Percentiles rank a stretch among this genome's conserved stretches.
phyloP scores from a whole-genome alignment of 163 green algal genomes.

The Scenedesmus sp. region DNA sequence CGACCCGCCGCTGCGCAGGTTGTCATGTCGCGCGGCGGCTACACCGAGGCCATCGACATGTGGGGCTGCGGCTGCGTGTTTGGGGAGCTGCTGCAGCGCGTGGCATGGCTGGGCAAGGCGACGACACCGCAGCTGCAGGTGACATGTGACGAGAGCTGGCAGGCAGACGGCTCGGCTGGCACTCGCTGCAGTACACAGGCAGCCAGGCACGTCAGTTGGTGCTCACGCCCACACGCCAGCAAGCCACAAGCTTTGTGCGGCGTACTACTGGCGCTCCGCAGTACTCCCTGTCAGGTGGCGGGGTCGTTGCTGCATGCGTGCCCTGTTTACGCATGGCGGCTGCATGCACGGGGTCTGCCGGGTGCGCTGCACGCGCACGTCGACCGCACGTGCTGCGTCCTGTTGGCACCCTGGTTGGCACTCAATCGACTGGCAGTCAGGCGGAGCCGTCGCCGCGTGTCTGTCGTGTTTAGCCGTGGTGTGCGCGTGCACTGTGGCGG shows the following conservation, averaged over 20 bases:
- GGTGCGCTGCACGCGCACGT: too few species aligned
- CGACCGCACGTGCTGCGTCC: too few species aligned
- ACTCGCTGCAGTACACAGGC: too few species aligned
- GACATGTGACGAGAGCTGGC: background rate
- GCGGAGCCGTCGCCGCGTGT: background rate
- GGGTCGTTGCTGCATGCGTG: too few species aligned
- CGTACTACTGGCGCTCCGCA: too few species aligned
- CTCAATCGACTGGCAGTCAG: too few species aligned
- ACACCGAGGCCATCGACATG: slow-evolving; percentile 91
- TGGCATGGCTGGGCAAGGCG: slow-evolving; percentile 80
- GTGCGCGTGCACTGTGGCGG: background rate
- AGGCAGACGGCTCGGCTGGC: background rate
- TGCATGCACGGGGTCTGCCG: too few species aligned
- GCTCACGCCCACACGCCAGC: background rate
- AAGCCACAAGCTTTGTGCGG: too few species aligned
- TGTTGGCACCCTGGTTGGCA: too few species aligned
- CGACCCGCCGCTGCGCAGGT: slow-evolving; percentile 77
- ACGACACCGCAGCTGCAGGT: slow-evolving; percentile 84
- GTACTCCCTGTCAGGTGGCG: too few species aligned
- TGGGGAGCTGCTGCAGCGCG: slow-evolving; percentile 92
- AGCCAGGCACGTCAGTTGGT: too few species aligned
- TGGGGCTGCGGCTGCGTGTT: slow-evolving; percentile 94
- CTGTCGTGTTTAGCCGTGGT: background rate
- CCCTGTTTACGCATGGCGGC: too few species aligned
- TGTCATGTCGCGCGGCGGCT: slow-evolving; percentile 89